Evolutionary conservation across 208 protist species (phyloP).

Genomic region (Angomonas ambiguus): DNA sequence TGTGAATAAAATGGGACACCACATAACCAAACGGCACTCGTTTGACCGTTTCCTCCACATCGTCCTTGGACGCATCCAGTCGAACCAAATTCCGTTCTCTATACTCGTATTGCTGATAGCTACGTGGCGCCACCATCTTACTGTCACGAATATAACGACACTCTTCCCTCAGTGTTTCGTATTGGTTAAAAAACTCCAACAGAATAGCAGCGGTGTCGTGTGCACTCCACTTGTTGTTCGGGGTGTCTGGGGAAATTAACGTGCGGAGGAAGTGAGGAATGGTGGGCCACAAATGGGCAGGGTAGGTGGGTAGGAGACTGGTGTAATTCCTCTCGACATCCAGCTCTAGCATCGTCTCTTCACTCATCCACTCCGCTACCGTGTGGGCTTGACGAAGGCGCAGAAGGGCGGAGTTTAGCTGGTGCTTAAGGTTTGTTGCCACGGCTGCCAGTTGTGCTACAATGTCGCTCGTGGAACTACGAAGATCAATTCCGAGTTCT

Average conservation of each 20-base stretch:
- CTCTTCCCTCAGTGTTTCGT: slow-evolving; percentile 21
- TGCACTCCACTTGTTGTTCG: slow-evolving; percentile 61
- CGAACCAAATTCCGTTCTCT: slow-evolving; percentile 17
- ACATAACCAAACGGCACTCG: slow-evolving; percentile 66
- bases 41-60: slow-evolving; percentile 35
- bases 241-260: slow-evolving; percentile 34
- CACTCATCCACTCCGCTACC: slow-evolving; percentile 49
- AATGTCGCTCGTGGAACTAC: slow-evolving; percentile 52
- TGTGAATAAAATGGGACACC: slow-evolving; percentile 35
- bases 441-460: slow-evolving; percentile 55
- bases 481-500: slow-evolving; percentile 70
- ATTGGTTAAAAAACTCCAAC: slow-evolving; percentile 43
- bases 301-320: slow-evolving; percentile 50
- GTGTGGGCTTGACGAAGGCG: slow-evolving; percentile 45
- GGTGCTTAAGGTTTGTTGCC: slow-evolving; percentile 74
- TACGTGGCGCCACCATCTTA: slow-evolving; percentile 62
- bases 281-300: slow-evolving; percentile 30
- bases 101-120: slow-evolving; percentile 54
- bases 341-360: slow-evolving; percentile 37
- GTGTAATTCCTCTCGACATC: slow-evolving; percentile 24
- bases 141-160: slow-evolving; percentile 43
- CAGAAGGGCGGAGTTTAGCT: slow-evolving; percentile 64
- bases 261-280: slow-evolving; percentile 80
- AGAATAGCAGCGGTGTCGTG: slow-evolving; percentile 33
- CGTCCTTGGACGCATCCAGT: slow-evolving; percentile 47